Evolutionary conservation across 768 basidiomycete species (phyloP).

Genomic region (Lactarius hatsudake): DNA sequence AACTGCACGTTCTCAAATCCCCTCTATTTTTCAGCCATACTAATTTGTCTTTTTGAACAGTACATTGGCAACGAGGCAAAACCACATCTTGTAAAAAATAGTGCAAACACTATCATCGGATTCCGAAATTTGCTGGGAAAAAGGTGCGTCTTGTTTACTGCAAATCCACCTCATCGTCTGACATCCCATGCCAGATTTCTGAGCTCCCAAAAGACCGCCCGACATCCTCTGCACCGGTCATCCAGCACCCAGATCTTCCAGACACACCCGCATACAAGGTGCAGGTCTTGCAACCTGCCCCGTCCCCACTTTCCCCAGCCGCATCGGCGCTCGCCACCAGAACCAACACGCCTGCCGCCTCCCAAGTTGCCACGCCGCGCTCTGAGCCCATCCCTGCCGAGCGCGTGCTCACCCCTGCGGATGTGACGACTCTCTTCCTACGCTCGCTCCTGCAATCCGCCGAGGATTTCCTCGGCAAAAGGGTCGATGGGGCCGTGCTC

Average conservation of each 20-base stretch:
- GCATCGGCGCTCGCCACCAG: conserved; percentile 43
- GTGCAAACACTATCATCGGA: conserved; percentile 89
- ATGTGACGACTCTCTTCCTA: conserved; percentile 84
- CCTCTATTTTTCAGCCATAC: conserved; percentile 4
- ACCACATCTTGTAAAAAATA: conserved; percentile 92
- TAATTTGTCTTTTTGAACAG: conserved; percentile 40
- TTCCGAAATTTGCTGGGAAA: conserved; percentile 93
- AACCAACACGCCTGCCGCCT: conserved; percentile 60
- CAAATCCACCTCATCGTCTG: neutral
- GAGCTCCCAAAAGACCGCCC: conserved; percentile 58
- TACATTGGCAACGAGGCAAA: conserved; percentile 96
- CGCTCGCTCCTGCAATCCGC: conserved; percentile 82
- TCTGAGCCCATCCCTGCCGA: conserved; percentile 64
- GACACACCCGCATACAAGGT: conserved; percentile 85
- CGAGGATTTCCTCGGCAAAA: conserved; percentile 84
- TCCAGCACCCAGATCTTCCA: conserved; percentile 68
- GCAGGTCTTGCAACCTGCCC: conserved; percentile 73
- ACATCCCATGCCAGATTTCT: conserved; percentile 55
- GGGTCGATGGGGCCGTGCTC: conserved; percentile 78
- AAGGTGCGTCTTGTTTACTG: conserved; percentile 52
- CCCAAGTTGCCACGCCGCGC: conserved; percentile 66
- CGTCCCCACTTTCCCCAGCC: conserved; percentile 56
- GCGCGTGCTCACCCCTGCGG: conserved; percentile 76
- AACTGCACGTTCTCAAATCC: conserved; percentile 53
- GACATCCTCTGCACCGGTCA: conserved; percentile 62